A percentile compares a stretch with the other conserved stretches of the same genome.
These are phyloP conservation scores for Schizochytrium sp. DNA, from an alignment of 108 stramenopile species.

Conservation along the genomic window DNA sequence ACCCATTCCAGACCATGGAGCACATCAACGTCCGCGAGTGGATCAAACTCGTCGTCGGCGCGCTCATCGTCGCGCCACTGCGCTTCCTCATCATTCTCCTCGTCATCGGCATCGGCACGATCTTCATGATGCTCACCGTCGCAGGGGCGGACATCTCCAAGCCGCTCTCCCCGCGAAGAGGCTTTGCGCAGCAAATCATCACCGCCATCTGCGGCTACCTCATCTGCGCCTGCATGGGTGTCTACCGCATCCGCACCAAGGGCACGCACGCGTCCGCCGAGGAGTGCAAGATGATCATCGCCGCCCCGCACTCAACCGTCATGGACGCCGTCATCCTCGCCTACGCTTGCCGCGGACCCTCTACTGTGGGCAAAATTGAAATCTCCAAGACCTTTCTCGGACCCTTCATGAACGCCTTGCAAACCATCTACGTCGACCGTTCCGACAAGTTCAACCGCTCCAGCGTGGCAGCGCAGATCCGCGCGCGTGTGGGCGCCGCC, in stretches of 20 bases:
- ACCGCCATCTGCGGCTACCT: neutral
- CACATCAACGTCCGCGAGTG: neutral
- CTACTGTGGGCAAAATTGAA: neutral
- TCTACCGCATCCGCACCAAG: neutral
- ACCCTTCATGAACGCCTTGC: neutral
- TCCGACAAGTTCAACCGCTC: neutral
- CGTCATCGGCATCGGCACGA: neutral
- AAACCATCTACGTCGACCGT: slow-evolving; percentile 1
- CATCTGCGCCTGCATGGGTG: neutral
- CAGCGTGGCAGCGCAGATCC: neutral
- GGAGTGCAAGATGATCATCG: neutral
- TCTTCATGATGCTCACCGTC: neutral
- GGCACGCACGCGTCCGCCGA: neutral
- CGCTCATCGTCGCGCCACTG: neutral
- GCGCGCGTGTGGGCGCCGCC: neutral
- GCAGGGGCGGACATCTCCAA: neutral
- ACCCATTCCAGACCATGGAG: slow-evolving; percentile 15
- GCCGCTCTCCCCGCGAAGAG: neutral
- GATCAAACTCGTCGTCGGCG: neutral
- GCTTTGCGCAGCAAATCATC: neutral
- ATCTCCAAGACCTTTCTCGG: neutral
- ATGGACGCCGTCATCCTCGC: slow-evolving; percentile 3
- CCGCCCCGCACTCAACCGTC: neutral
- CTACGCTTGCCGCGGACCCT: neutral
- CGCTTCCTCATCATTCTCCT: neutral